Evolutionary conservation across 306 rosid species (phyloP).

Genomic region (Prunus persica): DNA sequence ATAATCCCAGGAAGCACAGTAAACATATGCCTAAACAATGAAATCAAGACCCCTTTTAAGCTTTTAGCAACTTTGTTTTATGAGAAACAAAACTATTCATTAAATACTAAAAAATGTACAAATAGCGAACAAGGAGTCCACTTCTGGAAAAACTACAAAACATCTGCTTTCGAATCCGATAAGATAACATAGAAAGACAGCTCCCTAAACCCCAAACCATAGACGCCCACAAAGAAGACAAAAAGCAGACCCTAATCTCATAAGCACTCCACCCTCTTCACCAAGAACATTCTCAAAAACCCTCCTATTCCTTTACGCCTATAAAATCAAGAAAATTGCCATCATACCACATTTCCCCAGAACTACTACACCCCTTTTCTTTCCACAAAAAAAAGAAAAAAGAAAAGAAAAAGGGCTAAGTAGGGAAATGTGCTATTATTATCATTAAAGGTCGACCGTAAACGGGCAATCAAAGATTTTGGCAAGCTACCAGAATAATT

Average conservation of each 20-base stretch:
- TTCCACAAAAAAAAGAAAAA: background rate
- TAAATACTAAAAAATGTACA: background rate
- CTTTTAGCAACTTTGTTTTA: background rate
- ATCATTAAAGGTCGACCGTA: background rate
- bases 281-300: background rate
- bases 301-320: background rate
- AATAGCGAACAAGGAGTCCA: background rate
- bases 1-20: background rate
- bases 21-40: background rate
- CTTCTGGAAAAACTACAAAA: background rate
- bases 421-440: background rate
- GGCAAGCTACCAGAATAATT: background rate
- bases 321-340: background rate
- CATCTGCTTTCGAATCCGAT: background rate
- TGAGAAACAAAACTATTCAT: background rate
- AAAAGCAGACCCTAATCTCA: background rate
- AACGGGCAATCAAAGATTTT: background rate
- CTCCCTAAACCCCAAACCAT: too few relatives aligned
- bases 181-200: background rate
- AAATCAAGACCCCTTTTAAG: background rate
- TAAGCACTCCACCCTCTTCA: background rate
- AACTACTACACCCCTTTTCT: background rate
- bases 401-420: background rate
- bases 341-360: background rate
- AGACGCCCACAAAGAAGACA: background rate